Evolutionary conservation across 2,329 filamentous ascomycete genomes (phyloP).

Genomic region (Cladosporium sp.): DNA sequence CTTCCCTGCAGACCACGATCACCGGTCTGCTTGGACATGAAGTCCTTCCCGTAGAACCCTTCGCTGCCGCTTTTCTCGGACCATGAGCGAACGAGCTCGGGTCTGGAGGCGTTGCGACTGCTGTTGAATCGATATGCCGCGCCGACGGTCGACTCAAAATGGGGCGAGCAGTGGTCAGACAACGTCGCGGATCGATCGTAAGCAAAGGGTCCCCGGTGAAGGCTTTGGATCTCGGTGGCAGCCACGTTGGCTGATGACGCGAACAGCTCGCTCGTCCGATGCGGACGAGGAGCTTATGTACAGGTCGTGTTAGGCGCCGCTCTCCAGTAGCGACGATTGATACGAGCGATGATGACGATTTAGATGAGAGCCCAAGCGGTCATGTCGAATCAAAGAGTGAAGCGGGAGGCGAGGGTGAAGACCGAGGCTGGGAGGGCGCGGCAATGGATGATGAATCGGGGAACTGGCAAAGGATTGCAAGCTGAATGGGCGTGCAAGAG

Average conservation of each 20-base stretch:
- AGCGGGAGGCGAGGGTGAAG: background rate
- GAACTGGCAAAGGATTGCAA: background rate
- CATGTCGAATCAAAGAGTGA: slow-evolving; percentile 1
- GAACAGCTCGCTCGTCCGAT: slow-evolving; percentile 7
- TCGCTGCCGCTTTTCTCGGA: slow-evolving; percentile 24
- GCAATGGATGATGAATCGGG: background rate
- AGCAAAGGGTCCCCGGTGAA: slow-evolving; percentile 18
- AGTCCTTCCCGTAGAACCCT: slow-evolving; percentile 28
- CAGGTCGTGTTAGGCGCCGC: slow-evolving; percentile 1
- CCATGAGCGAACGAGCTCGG: slow-evolving; percentile 28
- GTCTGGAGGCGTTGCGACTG: slow-evolving; percentile 16
- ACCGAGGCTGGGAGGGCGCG: background rate
- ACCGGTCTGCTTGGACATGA: slow-evolving; percentile 31
- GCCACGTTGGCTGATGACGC: slow-evolving; percentile 7
- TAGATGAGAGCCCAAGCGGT: background rate
- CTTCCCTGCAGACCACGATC: slow-evolving; percentile 23
- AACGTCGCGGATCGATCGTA: slow-evolving; percentile 13
- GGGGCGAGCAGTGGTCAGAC: slow-evolving; percentile 17
- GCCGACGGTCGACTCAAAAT: background rate
- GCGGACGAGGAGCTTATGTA: slow-evolving; percentile 11
- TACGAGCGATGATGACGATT: background rate
- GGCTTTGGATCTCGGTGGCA: slow-evolving; percentile 12
- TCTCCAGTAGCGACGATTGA: slow-evolving; percentile 7
- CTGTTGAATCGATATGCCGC: slow-evolving; percentile 13
- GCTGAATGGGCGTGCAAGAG: background rate